Evolutionary conservation across 2,329 filamentous ascomycete species (phyloP), one percentile per base, ranked within the genome.

Genomic region (Verruconis gallopava): DNA sequence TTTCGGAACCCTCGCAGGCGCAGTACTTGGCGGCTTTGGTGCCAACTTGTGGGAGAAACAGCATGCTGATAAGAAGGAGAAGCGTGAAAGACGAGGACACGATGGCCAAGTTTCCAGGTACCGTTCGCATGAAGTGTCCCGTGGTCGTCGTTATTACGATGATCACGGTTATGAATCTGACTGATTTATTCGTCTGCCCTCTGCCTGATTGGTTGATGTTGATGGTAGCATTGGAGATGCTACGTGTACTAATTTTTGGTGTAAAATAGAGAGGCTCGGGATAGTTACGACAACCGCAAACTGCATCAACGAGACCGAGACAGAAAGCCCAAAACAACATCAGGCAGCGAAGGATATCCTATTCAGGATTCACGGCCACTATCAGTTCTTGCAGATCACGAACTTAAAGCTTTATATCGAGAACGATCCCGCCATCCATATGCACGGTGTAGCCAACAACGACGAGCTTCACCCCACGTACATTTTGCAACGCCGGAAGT

Each of bases 111-210:
- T 30, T 5, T 21, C 11, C 3, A 40, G 13, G 13, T 18, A 19
- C 17, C 38, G 32, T 30, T 18, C 21, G 14, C 17, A 28, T 32
- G 18, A 17, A 19, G 19, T 12, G 9, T 30, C 25, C 6, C 25
- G 33, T 18, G 32, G 38, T 6, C 21, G 25, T n/a, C 21, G 33
- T 18, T 40, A 40, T 15, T 40, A 40, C 32, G 38, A 40, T 19
- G 32, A 28, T 17, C 19, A 40, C 3, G 38, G 38, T 4, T 40
- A 40, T 18, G 38, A 40, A 19, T 40, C 38, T 3, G 38, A 40
- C 18, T 40, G 38, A 40, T 21, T 30, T n/a, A n/a, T n/a, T n/a
- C n/a, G n/a, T 30, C 25, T n/a, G 25, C 25, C 25, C 25, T 9
- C 25, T 9, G 9, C 9, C 6, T 9, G 9, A 30, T 30, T 30